Evolutionary conservation across 2,329 filamentous ascomycete species (phyloP).

Genomic region (Pseudogymnoascus pannorum): DNA sequence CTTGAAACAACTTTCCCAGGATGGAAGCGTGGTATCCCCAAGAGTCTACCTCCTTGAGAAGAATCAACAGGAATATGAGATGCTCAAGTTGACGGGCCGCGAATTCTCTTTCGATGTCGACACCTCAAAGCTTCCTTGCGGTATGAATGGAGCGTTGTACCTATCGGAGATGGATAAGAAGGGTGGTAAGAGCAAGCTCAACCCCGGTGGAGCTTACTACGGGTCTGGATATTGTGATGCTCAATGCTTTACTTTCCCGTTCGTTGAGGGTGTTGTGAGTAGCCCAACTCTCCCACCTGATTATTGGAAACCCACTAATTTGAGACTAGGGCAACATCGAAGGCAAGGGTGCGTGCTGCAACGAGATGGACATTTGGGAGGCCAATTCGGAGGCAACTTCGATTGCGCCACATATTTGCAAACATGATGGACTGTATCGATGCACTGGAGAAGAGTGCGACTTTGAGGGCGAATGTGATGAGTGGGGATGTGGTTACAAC

Average conservation of each 20-base stretch:
- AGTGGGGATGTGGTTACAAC: conserved; percentile 38
- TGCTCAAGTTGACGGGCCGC: conserved; percentile 37
- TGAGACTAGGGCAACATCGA: conserved; percentile 31
- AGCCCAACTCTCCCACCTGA: not conserved
- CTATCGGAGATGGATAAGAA: conserved; percentile 32
- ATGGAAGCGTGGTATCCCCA: conserved; percentile 29
- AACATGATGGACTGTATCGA: conserved; percentile 35
- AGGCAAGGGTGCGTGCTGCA: conserved; percentile 42
- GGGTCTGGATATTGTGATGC: conserved; percentile 44
- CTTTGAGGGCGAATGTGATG: conserved; percentile 35
- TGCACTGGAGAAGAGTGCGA: conserved; percentile 38
- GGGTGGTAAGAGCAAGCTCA: conserved; percentile 27
- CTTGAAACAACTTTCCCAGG: conserved; percentile 25
- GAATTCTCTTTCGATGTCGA: conserved; percentile 41
- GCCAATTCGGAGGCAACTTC: conserved; percentile 40
- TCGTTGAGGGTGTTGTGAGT: conserved; percentile 32
- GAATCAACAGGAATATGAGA: conserved; percentile 36
- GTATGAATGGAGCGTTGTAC: conserved; percentile 35
- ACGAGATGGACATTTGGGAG: conserved; percentile 50
- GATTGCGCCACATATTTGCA: conserved; percentile 44
- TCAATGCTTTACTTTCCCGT: conserved; percentile 33
- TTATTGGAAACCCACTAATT: not conserved
- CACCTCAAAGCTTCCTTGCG: conserved; percentile 34
- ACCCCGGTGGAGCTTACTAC: conserved; percentile 39
- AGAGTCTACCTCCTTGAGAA: conserved; percentile 38